Percentiles rank a stretch among this genome's conserved stretches.
Evolutionary conservation across 192 early-diverging fungal species (phyloP).

Genomic region (Allomyces macrogynus): DNA sequence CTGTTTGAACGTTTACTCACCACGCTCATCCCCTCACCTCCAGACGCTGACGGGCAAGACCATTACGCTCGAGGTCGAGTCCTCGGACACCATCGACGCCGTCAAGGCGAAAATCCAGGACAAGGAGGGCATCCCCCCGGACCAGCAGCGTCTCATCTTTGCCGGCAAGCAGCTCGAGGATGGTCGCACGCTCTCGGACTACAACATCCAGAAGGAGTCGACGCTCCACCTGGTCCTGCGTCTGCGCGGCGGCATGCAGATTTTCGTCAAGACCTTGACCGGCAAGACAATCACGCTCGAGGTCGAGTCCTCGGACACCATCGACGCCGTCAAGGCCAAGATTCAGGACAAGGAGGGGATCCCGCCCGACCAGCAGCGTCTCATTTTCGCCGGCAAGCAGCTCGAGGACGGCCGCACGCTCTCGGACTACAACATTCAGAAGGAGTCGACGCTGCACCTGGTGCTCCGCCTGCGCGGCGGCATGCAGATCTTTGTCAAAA

Average conservation of each 20-base stretch:
- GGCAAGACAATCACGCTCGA: conserved; percentile 95
- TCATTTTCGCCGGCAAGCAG: conserved; percentile 67
- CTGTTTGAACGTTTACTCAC: too few relatives aligned
- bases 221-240: conserved; percentile 57
- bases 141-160: conserved; percentile 68
- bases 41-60: conserved; percentile 88
- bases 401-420: conserved; percentile 54
- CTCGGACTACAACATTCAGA: conserved; percentile 64
- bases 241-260: conserved; percentile 48
- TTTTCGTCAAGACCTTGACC: conserved; percentile 58
- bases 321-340: conserved; percentile 66
- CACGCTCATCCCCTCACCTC: conserved; percentile 7
- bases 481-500: conserved; percentile 35
- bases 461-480: conserved; percentile 66
- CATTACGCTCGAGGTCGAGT: conserved; percentile 79
- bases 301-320: conserved; percentile 52
- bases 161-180: conserved; percentile 69
- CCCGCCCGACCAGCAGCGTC: conserved; percentile 61
- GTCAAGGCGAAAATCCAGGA: conserved; percentile 72
- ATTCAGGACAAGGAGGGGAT: conserved; percentile 78
- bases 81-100: conserved; percentile 55
- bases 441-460: conserved; percentile 59
- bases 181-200: conserved; percentile 47
- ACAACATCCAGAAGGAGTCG: conserved; percentile 73
- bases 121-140: conserved; percentile 69